These are phyloP conservation scores for Mycena metata DNA, from an alignment of 768 basidiomycete genomes.

Conservation along the genomic window DNA sequence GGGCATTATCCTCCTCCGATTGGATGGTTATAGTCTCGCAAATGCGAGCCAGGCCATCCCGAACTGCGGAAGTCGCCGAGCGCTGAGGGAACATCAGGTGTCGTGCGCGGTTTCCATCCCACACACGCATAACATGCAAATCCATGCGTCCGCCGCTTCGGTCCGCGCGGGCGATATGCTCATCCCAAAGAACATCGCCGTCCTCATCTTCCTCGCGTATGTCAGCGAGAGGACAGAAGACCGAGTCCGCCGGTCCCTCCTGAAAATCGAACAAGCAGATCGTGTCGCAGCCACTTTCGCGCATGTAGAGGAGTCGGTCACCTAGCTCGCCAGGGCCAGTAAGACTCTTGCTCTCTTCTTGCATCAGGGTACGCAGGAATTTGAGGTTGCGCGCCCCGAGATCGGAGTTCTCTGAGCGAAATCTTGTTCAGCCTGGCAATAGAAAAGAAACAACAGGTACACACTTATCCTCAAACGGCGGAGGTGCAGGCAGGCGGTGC, in stretches of 20 bases:
- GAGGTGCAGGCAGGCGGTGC: neutral
- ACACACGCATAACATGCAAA: slow-evolving; percentile 1
- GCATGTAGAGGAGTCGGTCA: neutral
- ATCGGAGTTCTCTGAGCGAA: neutral
- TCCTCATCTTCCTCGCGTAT: neutral
- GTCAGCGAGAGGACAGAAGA: neutral
- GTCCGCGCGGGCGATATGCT: neutral
- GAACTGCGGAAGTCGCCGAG: neutral
- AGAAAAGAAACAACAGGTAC: neutral
- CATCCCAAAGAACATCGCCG: slow-evolving; percentile 7
- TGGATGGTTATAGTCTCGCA: neutral
- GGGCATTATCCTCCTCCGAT: neutral
- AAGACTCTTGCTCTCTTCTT: neutral
- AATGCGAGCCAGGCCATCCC: neutral
- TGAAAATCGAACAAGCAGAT: neutral
- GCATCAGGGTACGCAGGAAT: neutral
- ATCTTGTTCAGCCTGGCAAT: too few species aligned
- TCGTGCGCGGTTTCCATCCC: neutral
- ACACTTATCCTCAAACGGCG: neutral
- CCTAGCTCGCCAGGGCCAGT: neutral
- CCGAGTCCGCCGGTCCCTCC: too few species aligned
- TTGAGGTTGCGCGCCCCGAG: neutral
- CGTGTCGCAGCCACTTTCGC: neutral
- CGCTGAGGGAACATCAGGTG: slow-evolving; percentile 1
- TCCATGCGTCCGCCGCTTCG: slow-evolving; percentile 10